phyloP scores from a whole-genome alignment of 257 asterid genomes.

The Nicotiana sylvestris region DNA sequence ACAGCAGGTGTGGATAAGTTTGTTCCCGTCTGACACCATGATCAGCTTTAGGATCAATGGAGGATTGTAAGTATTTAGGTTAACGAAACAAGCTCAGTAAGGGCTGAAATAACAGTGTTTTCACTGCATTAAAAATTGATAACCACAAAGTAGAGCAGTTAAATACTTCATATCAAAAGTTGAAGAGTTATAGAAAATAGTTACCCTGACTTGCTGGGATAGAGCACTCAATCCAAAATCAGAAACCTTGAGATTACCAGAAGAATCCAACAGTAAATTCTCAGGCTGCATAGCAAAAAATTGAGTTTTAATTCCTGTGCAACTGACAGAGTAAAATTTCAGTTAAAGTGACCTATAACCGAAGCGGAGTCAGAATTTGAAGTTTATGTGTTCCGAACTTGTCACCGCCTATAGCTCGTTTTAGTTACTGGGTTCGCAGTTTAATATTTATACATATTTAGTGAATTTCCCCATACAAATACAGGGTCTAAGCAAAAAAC shows the following conservation, averaged over 20 bases:
- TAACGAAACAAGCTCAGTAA: neutral
- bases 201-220: constrained; percentile 93
- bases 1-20: neutral
- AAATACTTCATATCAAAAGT: neutral
- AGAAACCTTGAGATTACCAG: constrained; percentile 84
- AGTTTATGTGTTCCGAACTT: no score
- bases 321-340: neutral
- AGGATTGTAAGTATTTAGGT: neutral
- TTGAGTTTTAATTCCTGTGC: neutral
- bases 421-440: no score
- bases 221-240: constrained; percentile 95
- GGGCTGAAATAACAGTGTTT: neutral
- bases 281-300: constrained; percentile 57
- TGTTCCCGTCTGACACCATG: neutral
- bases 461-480: no score
- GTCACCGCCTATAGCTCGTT: no score
- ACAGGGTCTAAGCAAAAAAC: no score
- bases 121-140: neutral
- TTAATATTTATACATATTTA: no score
- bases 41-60: neutral
- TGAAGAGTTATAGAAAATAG: constrained; percentile 1
- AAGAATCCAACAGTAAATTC: constrained; percentile 71
- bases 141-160: neutral
- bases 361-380: no score
- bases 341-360: neutral